These are phyloP conservation scores for Plasmopara viticola DNA, from an alignment of 352 stramenopile species.

Conservation along the genomic window DNA sequence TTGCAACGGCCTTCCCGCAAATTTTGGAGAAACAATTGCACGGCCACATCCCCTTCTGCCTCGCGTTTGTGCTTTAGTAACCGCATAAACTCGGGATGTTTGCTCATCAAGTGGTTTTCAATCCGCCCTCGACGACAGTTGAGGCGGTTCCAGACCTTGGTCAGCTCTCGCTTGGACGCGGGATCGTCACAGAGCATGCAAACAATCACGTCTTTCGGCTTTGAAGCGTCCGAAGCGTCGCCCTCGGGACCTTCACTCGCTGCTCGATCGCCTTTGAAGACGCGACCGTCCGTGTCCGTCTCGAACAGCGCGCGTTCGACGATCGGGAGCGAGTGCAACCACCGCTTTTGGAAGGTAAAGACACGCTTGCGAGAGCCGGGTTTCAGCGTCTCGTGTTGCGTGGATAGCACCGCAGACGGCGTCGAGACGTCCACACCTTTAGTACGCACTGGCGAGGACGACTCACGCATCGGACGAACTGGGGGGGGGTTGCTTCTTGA, in stretches of 20 bases:
- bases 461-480: constrained; percentile 3
- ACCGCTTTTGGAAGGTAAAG: constrained; percentile 78
- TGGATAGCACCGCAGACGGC: not conserved
- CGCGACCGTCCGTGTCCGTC: constrained; percentile 22
- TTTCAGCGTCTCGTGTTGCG: constrained; percentile 14
- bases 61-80: constrained; percentile 75
- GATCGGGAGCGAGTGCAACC: constrained; percentile 73
- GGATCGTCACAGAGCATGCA: constrained; percentile 78
- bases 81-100: constrained; percentile 77
- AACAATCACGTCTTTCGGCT: constrained; percentile 47
- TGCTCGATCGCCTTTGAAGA: constrained; percentile 18
- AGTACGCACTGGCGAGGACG: constrained; percentile 2
- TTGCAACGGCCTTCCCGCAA: constrained; percentile 69
- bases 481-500: not conserved
- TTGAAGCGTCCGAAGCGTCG: constrained; percentile 7
- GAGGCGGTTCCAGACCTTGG: constrained; percentile 66
- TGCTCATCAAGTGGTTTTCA: constrained; percentile 75
- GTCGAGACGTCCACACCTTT: constrained; percentile 5
- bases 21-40: constrained; percentile 74
- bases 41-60: constrained; percentile 52
- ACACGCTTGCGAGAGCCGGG: constrained; percentile 50
- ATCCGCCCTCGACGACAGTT: constrained; percentile 73
- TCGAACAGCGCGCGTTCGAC: constrained; percentile 57
- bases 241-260: not conserved
- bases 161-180: constrained; percentile 41